Evolutionary conservation across 148 eudicot genomes (phyloP).

Genomic region (Nepenthes gracilis): DNA sequence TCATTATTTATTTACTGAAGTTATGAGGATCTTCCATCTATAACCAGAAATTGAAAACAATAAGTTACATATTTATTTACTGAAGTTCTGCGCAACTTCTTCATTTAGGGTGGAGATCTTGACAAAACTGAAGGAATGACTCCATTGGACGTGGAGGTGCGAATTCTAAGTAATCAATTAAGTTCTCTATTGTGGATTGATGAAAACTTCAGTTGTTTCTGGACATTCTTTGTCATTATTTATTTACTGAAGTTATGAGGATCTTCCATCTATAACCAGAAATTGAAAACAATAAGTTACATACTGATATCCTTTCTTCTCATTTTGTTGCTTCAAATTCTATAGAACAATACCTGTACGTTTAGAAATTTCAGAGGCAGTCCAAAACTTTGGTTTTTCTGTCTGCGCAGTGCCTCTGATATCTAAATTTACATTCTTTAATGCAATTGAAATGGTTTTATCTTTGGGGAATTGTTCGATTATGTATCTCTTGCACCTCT

Average conservation of each 20-base stretch:
- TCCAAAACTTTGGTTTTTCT: too few relatives aligned
- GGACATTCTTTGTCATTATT: neutral
- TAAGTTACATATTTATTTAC: neutral
- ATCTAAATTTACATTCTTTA: too few relatives aligned
- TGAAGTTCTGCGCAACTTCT: neutral
- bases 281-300: neutral
- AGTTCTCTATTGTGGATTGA: conserved; percentile 95
- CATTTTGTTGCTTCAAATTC: too few relatives aligned
- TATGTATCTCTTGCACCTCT: too few relatives aligned
- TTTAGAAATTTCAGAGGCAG: too few relatives aligned
- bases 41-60: neutral
- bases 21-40: neutral
- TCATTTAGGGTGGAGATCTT: conserved; percentile 22
- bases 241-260: neutral
- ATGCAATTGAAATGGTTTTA: too few relatives aligned
- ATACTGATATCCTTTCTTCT: neutral
- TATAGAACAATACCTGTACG: too few relatives aligned
- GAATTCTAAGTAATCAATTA: conserved; percentile 80
- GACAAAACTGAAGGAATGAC: conserved; percentile 76
- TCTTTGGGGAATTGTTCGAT: too few relatives aligned
- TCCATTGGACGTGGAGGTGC: conserved; percentile 81
- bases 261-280: neutral
- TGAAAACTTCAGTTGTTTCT: conserved; percentile 61
- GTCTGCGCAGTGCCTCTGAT: too few relatives aligned
- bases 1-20: neutral